Percentiles rank a stretch among this genome's conserved stretches.
phyloP scores from a whole-genome alignment of 1,284 basidiomycete species.

The Leccinum fallax region DNA sequence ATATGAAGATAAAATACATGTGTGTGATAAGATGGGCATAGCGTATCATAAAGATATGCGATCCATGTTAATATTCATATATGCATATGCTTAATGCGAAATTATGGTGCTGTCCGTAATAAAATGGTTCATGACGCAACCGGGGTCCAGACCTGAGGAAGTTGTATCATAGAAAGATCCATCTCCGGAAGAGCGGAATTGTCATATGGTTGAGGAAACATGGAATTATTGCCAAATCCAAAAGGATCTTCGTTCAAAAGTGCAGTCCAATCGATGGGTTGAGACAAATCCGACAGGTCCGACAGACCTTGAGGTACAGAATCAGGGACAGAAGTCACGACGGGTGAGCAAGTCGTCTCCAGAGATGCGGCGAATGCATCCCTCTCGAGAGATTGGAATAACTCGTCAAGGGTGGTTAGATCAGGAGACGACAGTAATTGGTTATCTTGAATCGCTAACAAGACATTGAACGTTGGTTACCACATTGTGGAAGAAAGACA shows the following conservation, averaged over 20 bases:
- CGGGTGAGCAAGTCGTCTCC: background rate
- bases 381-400: conserved; percentile 4
- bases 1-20: background rate
- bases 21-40: background rate
- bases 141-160: conserved; percentile 11
- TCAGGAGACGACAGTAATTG: background rate
- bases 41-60: conserved; percentile 1
- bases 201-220: background rate
- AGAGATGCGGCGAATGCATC: background rate
- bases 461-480: background rate
- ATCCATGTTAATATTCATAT: background rate
- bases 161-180: conserved; percentile 25
- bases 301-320: background rate
- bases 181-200: conserved; percentile 14
- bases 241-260: conserved; percentile 10
- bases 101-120: background rate
- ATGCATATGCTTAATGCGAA: background rate
- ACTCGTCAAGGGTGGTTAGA: conserved; percentile 2
- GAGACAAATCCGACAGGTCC: background rate
- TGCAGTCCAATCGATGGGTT: conserved; percentile 16
- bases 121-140: background rate
- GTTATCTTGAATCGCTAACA: conserved; percentile 7
- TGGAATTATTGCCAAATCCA: background rate
- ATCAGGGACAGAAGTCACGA: background rate
- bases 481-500: background rate